Conservation (phyloP, 345 rosid species). For the Stellera chamaejasme region DNA sequence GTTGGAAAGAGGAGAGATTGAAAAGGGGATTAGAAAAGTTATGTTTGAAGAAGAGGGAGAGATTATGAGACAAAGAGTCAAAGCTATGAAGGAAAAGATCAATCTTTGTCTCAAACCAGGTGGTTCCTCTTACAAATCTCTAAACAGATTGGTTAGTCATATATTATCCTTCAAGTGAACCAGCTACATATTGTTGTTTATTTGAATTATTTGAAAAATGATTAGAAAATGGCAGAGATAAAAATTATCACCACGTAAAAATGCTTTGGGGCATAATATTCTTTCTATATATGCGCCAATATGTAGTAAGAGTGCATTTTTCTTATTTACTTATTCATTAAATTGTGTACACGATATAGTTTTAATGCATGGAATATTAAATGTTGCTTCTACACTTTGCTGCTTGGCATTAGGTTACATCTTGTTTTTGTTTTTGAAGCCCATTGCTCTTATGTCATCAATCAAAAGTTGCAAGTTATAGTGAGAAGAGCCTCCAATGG, state of each 20-base stretch:
- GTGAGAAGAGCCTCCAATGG: slow-evolving; percentile 35
- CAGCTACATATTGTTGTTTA: too few species aligned
- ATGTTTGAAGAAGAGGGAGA: slow-evolving; percentile 29
- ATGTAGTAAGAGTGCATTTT: too few species aligned
- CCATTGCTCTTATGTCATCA: slow-evolving; percentile 24
- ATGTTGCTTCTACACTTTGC: too few species aligned
- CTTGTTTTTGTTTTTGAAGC: neutral
- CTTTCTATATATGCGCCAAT: too few species aligned
- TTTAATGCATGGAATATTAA: too few species aligned
- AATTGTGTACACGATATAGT: too few species aligned
- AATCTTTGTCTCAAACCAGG: slow-evolving; percentile 21
- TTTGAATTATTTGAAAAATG: too few species aligned
- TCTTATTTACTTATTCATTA: too few species aligned
- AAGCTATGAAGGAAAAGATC: slow-evolving; percentile 27
- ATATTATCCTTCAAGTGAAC: slow-evolving; percentile 16
- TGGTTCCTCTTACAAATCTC: slow-evolving; percentile 30
- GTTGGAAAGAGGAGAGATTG: slow-evolving; percentile 32
- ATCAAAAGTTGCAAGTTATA: slow-evolving; percentile 28
- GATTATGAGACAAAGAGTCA: slow-evolving; percentile 25
- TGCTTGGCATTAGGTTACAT: too few species aligned
- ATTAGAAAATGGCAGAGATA: too few species aligned
- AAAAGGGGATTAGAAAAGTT: slow-evolving; percentile 22
- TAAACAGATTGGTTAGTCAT: slow-evolving; percentile 29
- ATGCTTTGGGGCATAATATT: too few species aligned
- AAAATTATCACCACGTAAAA: too few species aligned